A percentile compares a stretch with the other conserved stretches of the same genome.
Conservation (phyloP, 2,329 filamentous ascomycete species). For the Stylonectria norvegica region DNA sequence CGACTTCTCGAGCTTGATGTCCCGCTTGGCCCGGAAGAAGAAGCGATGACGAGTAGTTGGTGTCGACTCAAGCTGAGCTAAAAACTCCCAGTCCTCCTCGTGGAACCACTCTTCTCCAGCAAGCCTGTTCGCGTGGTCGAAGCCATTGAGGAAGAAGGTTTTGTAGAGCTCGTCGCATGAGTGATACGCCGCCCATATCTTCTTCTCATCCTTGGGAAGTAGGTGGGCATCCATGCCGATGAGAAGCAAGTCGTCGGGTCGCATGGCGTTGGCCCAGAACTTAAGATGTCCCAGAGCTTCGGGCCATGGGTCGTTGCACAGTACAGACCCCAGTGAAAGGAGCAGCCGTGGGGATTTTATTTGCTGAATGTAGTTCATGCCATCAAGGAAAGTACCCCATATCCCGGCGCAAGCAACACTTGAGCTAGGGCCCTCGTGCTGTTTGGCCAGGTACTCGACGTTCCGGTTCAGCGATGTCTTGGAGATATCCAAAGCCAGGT, state of each 20-base stretch:
- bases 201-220: slow-evolving; percentile 29
- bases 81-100: slow-evolving; percentile 37
- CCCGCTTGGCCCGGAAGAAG: slow-evolving; percentile 36
- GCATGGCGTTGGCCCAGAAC: slow-evolving; percentile 36
- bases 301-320: slow-evolving; percentile 40
- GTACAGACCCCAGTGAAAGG: slow-evolving; percentile 40
- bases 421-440: slow-evolving; percentile 24
- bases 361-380: slow-evolving; percentile 29
- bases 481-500: slow-evolving; percentile 42
- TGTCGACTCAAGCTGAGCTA: slow-evolving; percentile 34
- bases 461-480: slow-evolving; percentile 34
- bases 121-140: slow-evolving; percentile 36
- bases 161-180: slow-evolving; percentile 34
- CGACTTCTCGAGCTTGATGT: slow-evolving; percentile 28
- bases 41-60: slow-evolving; percentile 40
- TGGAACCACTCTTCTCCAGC: slow-evolving; percentile 33
- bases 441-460: slow-evolving; percentile 29
- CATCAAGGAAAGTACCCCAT: slow-evolving; percentile 40
- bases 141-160: slow-evolving; percentile 39
- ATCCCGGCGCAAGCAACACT: slow-evolving; percentile 36
- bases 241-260: slow-evolving; percentile 34
- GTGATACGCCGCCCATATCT: slow-evolving; percentile 41
- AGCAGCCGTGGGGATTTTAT: slow-evolving; percentile 35
- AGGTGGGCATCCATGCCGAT: slow-evolving; percentile 42
- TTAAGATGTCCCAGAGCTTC: slow-evolving; percentile 34